Percentiles rank a stretch among this genome's conserved stretches.
Evolutionary conservation across 164 flowering plant species (phyloP).

Genomic region (Kalanchoe fedtschenkoi): DNA sequence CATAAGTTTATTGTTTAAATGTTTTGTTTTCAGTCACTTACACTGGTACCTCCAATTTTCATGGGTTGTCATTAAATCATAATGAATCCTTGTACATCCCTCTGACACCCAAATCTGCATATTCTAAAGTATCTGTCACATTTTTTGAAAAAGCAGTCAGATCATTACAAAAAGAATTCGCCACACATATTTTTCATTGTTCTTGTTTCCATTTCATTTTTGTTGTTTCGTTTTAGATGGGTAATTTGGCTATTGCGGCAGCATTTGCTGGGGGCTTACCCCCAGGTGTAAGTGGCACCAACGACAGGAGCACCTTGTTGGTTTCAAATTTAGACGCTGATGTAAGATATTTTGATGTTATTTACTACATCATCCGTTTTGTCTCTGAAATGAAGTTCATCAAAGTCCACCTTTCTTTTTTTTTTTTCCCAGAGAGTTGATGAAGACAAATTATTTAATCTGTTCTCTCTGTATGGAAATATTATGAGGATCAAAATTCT

Average conservation of each 20-base stretch:
- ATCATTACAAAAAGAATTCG: neutral
- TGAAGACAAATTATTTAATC: conserved; percentile 92
- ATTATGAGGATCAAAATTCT: conserved; percentile 86
- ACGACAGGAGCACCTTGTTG: conserved; percentile 86
- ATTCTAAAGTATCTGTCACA: neutral
- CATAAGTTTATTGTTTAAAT: neutral
- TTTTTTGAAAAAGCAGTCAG: neutral
- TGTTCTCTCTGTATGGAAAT: conserved; percentile 93
- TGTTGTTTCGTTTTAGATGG: conserved; percentile 41
- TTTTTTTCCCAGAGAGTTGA: conserved; percentile 56
- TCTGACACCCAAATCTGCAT: neutral
- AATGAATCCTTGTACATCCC: neutral
- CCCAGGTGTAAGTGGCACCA: conserved; percentile 89
- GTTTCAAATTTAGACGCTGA: conserved; percentile 82
- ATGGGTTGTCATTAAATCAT: no score
- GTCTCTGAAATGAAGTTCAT: neutral
- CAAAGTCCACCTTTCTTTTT: neutral
- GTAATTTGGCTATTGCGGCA: conserved; percentile 77
- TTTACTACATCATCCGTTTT: neutral
- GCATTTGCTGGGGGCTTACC: conserved; percentile 95
- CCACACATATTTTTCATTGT: neutral
- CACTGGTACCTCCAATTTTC: no score
- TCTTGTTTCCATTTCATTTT: conserved; percentile 5
- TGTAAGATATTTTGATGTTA: conserved; percentile 34
- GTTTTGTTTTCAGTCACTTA: neutral